Base-by-base conservation (phyloP, 441 rosid genomes). In the Pelargonium citronellum region DNA sequence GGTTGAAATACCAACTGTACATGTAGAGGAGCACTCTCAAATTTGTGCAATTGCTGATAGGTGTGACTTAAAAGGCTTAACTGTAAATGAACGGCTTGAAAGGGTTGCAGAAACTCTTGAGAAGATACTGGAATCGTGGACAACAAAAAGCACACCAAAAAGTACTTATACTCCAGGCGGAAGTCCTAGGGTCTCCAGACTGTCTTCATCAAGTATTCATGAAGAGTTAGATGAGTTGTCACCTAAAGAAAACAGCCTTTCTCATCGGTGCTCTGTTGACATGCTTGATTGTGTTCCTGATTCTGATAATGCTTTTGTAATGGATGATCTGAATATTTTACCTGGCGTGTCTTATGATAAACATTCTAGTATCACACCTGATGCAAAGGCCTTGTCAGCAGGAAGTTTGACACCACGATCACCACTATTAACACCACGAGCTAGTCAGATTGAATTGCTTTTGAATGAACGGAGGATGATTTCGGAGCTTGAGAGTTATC, bases 1-100 rank as follows among this genome's bases (percentile, higher is more conserved):
- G 87, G 98, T 92, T 46, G 97, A 95, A 79, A 95, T 95, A 85
- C 99, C 99, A 20, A 88, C 89, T 60, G 95, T 92, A 61, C 99
- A 92, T 73, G 99, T 95, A 41, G 97, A 92, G 83, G 98, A 91
- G 79, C 99, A 92, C 83, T 95, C 99, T 82, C 81, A 83, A 24
- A 91, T 95, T 73, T 95, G 98, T 75, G 91, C 97, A 8, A 88
- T 92, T 69, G 95, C 93, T 75, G 98, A 95, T 73, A 88, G 99
- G 78, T 95, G 99, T 79, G 98, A 95, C 82, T 78, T 92, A 84
- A 95, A 95, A 82, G 94, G 97, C 67, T 84, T 95, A 71, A 79
- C 85, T 67, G 85, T 91, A 41, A 87, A 92, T 71, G 87, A 88
- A 76, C 83, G 98, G 66, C 91, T 95, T 70, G 90, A 86, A 74